Evolutionary conservation across 345 rosid species (phyloP).

Genomic region (Hirschfeldia incana): DNA sequence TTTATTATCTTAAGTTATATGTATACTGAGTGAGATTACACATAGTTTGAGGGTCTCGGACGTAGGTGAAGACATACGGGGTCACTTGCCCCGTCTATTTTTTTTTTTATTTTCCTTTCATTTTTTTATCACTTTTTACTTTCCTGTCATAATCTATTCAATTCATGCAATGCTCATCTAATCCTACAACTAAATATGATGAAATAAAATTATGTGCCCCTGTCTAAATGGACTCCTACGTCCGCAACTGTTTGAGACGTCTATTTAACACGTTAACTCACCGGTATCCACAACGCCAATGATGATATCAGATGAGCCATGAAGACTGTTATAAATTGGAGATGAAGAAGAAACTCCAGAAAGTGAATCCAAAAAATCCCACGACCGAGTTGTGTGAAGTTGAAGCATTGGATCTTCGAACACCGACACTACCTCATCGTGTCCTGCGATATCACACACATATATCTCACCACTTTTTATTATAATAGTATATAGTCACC

Average conservation of each 20-base stretch:
- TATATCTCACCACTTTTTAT: background rate
- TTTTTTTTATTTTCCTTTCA: no score
- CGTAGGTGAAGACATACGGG: no score
- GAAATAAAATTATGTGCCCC: no score
- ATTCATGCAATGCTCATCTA: no score
- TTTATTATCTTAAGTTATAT: background rate
- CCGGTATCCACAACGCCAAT: constrained; percentile 64
- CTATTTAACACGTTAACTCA: background rate
- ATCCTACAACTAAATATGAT: no score
- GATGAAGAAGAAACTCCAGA: constrained; percentile 21
- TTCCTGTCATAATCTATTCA: no score
- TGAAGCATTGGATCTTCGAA: constrained; percentile 58
- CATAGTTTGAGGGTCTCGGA: background rate
- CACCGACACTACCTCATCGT: constrained; percentile 60
- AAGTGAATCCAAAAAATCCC: constrained; percentile 65
- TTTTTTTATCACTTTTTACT: no score
- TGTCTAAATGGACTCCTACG: no score
- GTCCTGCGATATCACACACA: constrained; percentile 41
- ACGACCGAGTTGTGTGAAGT: constrained; percentile 84
- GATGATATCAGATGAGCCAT: constrained; percentile 53
- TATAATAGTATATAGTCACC: background rate
- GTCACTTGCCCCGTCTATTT: no score
- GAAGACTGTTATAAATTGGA: constrained; percentile 8
- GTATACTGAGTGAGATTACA: background rate
- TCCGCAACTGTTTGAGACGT: no score